A percentile compares a stretch with the other conserved stretches of the same genome.
Evolutionary conservation across 2,329 filamentous ascomycete genomes (phyloP).

Genomic region (Nemania sp.): DNA sequence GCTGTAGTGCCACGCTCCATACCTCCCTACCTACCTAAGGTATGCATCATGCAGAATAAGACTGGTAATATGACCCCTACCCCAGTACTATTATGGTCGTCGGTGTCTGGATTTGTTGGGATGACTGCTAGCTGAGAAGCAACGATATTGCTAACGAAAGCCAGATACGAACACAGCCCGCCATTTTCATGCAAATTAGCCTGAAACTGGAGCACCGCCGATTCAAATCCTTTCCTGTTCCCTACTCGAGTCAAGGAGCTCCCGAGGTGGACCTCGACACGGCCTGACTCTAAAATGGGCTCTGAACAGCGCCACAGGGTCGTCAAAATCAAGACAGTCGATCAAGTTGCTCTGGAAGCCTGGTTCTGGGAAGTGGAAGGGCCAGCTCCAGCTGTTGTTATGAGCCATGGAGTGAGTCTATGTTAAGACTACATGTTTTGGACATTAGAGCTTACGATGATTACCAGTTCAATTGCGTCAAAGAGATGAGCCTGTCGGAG

Average conservation of each 20-base stretch:
- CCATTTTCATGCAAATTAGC: too few species aligned
- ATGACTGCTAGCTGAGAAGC: too few species aligned
- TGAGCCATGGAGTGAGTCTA: slow-evolving; percentile 34
- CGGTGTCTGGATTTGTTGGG: too few species aligned
- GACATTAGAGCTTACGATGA: background rate
- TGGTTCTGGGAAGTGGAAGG: slow-evolving; percentile 25
- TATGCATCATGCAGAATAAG: too few species aligned
- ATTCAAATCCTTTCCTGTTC: too few species aligned
- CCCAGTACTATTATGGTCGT: too few species aligned
- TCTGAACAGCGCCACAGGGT: background rate
- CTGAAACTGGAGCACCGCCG: too few species aligned
- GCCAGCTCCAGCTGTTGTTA: slow-evolving; percentile 30
- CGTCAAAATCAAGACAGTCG: slow-evolving; percentile 33
- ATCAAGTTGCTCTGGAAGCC: slow-evolving; percentile 28
- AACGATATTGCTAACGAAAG: too few species aligned
- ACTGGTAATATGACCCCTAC: too few species aligned
- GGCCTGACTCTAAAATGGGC: background rate
- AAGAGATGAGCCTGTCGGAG: slow-evolving; percentile 35
- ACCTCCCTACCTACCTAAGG: too few species aligned
- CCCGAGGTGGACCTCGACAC: slow-evolving; percentile 1
- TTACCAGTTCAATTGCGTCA: slow-evolving; percentile 37
- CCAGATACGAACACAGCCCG: too few species aligned
- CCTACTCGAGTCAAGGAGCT: slow-evolving; percentile 32
- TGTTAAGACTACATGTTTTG: background rate
- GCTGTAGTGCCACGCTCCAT: too few species aligned